Percentiles rank a stretch among this genome's conserved stretches.
These are phyloP conservation scores for Biscogniauxia mediterranea DNA, from an alignment of 2,329 filamentous ascomycete species.

Conservation along the genomic window DNA sequence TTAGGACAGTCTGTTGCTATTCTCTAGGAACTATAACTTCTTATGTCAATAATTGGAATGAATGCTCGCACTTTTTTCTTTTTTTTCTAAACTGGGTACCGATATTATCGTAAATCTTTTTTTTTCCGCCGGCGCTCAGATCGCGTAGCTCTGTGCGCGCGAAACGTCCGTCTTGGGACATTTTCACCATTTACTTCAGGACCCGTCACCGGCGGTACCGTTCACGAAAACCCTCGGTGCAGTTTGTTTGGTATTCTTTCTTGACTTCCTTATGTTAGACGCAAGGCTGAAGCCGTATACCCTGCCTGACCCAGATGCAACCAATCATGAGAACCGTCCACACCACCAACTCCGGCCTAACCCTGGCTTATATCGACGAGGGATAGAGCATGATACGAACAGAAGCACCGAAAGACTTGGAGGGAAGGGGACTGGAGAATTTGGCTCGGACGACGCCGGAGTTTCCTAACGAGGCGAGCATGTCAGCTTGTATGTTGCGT, in stretches of 20 bases:
- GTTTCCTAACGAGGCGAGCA: conserved; percentile 65
- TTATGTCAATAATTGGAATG: neutral
- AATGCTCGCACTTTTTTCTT: neutral
- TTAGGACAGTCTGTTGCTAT: neutral
- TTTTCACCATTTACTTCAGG: conserved; percentile 6
- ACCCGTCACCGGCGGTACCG: conserved; percentile 2
- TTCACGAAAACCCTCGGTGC: conserved; percentile 24
- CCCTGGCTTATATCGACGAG: conserved; percentile 82
- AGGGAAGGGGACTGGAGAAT: conserved; percentile 93
- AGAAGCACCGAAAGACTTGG: conserved; percentile 93
- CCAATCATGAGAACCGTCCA: conserved; percentile 56
- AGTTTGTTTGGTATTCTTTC: conserved; percentile 34
- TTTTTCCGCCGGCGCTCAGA: neutral
- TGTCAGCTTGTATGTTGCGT: neutral
- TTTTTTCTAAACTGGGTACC: too few species aligned
- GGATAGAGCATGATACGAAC: conserved; percentile 98
- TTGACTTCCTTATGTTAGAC: conserved; percentile 37
- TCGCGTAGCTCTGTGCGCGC: neutral
- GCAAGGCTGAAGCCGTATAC: conserved; percentile 42
- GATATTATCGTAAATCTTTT: too few species aligned
- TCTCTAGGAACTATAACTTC: neutral
- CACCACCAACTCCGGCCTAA: conserved; percentile 60
- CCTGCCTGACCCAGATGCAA: conserved; percentile 49
- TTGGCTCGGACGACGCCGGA: conserved; percentile 96
- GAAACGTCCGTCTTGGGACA: neutral